Base-by-base conservation (phyloP, 2,329 filamentous ascomycete genomes). In the Pestalotiopsis sp. region DNA sequence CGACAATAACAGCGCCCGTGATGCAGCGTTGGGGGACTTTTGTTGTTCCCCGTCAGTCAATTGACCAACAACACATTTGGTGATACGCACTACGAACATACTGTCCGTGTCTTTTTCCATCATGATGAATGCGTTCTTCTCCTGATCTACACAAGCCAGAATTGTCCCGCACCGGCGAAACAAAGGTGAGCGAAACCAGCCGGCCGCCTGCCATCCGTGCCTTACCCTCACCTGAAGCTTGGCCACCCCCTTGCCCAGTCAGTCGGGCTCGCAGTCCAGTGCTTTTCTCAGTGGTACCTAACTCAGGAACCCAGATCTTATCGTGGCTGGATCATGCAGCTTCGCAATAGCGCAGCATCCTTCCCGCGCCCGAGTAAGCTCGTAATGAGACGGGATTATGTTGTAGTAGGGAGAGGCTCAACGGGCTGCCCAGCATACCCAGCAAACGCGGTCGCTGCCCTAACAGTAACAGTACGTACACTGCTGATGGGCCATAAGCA, bases 321-420 rank as follows among this genome's bases (percentile, higher is more conserved):
- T 62, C 59, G 59, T 62, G 59, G 59, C 59, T 62, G 59, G 31
- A 62, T 36, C 36, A 27, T 62, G 59, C 59, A 62, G 59, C 31
- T 7, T 62, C 6, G 27, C 59, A 27, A 59, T 27, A 36, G 23
- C 23, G 23, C 23, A 27, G 57, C 23, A 25, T 27, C 57, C 23
- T 17, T 27, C 23, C 57, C 57, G 57, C 23, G 57, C 20, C 23
- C 23, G 20, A 59, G 27, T 27, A 59, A 59, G 27, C 31, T 62
- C 59, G 59, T 62, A 62, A 36, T 62, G 20, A 39, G 36, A 17
- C 17, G 27, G 12, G 14, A 62, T 11, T 36, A 36, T 36, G 31
- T 13, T 36, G 27, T n/a, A 11, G 59, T 9, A 62, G 31, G 27
- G 23, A 39, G 25, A 20, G 59, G 25, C 59, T 36, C 36, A 62